Conservation (phyloP, 768 basidiomycete species). For the Lactarius sp. region DNA sequence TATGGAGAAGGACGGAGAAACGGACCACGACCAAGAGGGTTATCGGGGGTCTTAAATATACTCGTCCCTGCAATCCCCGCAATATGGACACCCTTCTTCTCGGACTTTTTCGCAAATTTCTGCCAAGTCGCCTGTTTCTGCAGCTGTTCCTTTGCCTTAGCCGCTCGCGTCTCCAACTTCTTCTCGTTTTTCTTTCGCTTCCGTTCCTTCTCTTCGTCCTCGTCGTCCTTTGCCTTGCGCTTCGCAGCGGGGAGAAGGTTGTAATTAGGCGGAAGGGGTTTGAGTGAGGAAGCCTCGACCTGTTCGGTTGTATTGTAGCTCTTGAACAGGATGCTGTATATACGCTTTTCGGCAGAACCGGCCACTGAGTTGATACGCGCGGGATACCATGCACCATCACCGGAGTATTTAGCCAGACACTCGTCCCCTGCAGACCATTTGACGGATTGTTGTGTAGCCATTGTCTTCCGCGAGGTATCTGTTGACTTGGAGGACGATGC, state of each 20-base stretch:
- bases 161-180: slow-evolving; percentile 76
- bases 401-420: slow-evolving; percentile 80
- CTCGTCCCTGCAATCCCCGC: slow-evolving; percentile 85
- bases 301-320: slow-evolving; percentile 90
- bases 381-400: slow-evolving; percentile 82
- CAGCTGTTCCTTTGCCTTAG: slow-evolving; percentile 84
- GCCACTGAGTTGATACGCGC: slow-evolving; percentile 83
- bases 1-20: slow-evolving; percentile 28
- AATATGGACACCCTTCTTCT: slow-evolving; percentile 89
- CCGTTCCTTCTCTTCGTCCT: slow-evolving; percentile 81
- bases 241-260: slow-evolving; percentile 46
- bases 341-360: slow-evolving; percentile 74
- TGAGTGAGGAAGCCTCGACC: slow-evolving; percentile 66
- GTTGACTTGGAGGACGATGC: slow-evolving; percentile 47
- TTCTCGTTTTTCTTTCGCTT: slow-evolving; percentile 97
- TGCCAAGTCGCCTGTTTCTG: slow-evolving; percentile 87
- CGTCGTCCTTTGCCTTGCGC: slow-evolving; percentile 71
- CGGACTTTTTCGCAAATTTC: slow-evolving; percentile 91
- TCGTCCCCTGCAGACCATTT: slow-evolving; percentile 81
- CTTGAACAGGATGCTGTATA: slow-evolving; percentile 88
- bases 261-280: slow-evolving; percentile 59
- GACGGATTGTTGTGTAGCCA: slow-evolving; percentile 44
- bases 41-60: slow-evolving; percentile 93
- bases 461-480: slow-evolving; percentile 52
- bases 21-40: slow-evolving; percentile 79